Evolutionary conservation across 257 asterid species (phyloP), one percentile per base, ranked within the genome.

Genomic region (Parsonsia alboflavescens): DNA sequence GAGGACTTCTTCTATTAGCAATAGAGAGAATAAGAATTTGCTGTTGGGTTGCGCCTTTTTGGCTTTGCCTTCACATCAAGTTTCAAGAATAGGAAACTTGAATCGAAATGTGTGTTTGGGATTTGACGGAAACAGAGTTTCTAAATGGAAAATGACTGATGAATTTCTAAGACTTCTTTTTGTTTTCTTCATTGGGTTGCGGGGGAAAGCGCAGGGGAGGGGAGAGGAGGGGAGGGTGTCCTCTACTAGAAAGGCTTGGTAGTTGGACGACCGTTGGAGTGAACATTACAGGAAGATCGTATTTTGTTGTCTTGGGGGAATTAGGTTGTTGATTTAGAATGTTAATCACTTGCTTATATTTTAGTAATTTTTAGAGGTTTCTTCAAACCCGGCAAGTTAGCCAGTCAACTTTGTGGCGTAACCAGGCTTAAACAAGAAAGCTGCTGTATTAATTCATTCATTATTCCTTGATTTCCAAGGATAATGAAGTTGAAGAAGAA

Each of bases 61-160:
- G 87, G 84, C 89, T 84, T 91, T 88, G 91, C 93, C 88, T 88
- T 79, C 90, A 85, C 73, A 80, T 86, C 81, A 83, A 87, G 90
- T 79, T 82, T 75, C 46, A 70, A 68, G 77, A 79, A 80, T 6
- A 52, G 57, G 49, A 16, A 26, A 44, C 73, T 64, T 75, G 64
- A 62, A 71, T 41, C 45, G 66, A 64, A 56, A 75, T 19, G 65
- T 28, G 67, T 70, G 70, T 75, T 70, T 81, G 84, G 80, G 65
- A 68, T 61, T 79, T 54, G 86, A 85, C 62, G 44, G 50, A 80
- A 54, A 86, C 96, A 88, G 80, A 59, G 49, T 81, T 88, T 84
- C 96, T 84, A 66, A 84, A 71, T 79, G 82, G 94, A 91, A 81
- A 88, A 82, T 76, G 96, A 91, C 91, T 42, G 73, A 71, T 41